A percentile compares a stretch with the other conserved stretches of the same genome.
These are phyloP conservation scores for Teunomyces tritomae DNA, from an alignment of 805 yeast genomes.

Conservation along the genomic window DNA sequence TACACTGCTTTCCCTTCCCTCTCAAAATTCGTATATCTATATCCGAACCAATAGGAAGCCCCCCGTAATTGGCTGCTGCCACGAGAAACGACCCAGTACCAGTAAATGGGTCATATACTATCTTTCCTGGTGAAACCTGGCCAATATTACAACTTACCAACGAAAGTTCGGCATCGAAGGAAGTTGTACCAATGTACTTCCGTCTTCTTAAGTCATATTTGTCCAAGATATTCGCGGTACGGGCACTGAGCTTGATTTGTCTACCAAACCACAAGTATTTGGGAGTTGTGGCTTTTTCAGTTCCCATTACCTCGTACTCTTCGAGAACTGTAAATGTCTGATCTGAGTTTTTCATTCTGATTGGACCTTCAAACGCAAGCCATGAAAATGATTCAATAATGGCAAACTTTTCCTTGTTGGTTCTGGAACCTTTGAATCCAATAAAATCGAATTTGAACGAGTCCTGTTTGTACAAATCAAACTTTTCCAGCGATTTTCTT, in stretches of 20 bases:
- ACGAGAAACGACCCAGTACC: conserved; percentile 95
- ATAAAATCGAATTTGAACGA: conserved; percentile 81
- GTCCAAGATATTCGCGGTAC: conserved; percentile 66
- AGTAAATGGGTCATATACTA: conserved; percentile 91
- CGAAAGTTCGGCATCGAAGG: conserved; percentile 92
- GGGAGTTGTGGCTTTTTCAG: conserved; percentile 50
- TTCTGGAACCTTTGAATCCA: conserved; percentile 69
- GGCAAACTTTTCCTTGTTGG: conserved; percentile 47
- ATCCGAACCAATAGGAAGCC: conserved; percentile 80
- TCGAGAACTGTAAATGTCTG: conserved; percentile 71
- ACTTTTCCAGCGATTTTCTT: conserved; percentile 27
- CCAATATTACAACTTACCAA: conserved; percentile 85
- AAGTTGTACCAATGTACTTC: conserved; percentile 90
- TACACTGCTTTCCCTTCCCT: conserved; percentile 59
- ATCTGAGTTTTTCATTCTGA: conserved; percentile 75
- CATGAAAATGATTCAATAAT: conserved; percentile 72
- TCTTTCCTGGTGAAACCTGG: conserved; percentile 59
- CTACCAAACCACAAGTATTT: conserved; percentile 71
- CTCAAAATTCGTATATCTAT: conserved; percentile 78
- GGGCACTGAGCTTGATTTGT: conserved; percentile 58
- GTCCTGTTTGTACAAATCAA: conserved; percentile 37
- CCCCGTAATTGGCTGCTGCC: conserved; percentile 84
- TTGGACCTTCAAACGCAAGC: conserved; percentile 72
- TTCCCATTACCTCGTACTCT: conserved; percentile 54
- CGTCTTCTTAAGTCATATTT: conserved; percentile 77